Percentiles rank a stretch among this genome's conserved stretches.
Conservation (phyloP, 192 early-diverging fungal species). For the Entophlyctis helioformis region DNA sequence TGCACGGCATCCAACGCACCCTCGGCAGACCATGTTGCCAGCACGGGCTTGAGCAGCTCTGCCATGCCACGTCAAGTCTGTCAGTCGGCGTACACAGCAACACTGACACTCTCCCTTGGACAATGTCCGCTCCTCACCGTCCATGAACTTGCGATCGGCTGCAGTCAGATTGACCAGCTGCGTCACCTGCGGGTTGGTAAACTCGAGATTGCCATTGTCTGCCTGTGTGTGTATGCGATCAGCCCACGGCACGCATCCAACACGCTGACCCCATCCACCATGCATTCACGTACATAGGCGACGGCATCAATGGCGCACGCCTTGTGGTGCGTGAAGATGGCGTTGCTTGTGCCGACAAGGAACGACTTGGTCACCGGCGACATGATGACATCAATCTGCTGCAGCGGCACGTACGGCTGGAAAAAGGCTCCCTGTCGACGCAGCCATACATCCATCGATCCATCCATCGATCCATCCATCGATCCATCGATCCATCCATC, state of each 20-base stretch:
- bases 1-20: constrained; percentile 14
- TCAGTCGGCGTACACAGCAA: background rate
- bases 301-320: constrained; percentile 58
- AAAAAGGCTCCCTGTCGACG: no score
- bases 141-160: constrained; percentile 68
- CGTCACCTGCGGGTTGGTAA: constrained; percentile 46
- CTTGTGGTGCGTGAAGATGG: constrained; percentile 68
- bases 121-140: constrained; percentile 17
- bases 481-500: no score
- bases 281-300: constrained; percentile 50
- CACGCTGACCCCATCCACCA: background rate
- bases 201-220: constrained; percentile 60
- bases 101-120: background rate
- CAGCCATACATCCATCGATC: no score
- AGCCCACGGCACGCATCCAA: background rate
- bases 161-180: constrained; percentile 42
- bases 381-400: constrained; percentile 68
- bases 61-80: no score
- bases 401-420: constrained; percentile 71
- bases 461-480: no score
- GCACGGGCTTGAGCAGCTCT: no score
- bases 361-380: constrained; percentile 53
- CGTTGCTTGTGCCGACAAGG: constrained; percentile 66
- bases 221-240: constrained; percentile 23
- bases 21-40: constrained; percentile 43